A percentile compares a stretch with the other conserved stretches of the same genome.
Conservation (phyloP, 1,284 basidiomycete genomes). For the Irpex lacteus region DNA sequence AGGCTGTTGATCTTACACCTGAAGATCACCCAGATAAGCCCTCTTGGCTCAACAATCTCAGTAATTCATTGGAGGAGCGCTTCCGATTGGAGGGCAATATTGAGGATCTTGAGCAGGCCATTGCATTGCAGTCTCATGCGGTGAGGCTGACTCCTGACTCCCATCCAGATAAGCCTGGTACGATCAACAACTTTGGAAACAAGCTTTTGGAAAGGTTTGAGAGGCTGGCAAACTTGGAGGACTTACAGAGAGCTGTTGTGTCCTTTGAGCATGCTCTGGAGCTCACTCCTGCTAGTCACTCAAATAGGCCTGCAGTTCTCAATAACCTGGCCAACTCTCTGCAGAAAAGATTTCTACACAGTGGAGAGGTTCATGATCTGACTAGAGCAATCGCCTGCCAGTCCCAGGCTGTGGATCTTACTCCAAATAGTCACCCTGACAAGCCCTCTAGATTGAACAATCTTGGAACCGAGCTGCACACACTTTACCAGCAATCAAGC, state of each 20-base stretch:
- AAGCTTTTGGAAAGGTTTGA: not conserved
- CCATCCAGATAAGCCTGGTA: not conserved
- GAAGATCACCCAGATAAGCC: not conserved
- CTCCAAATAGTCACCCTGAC: not conserved
- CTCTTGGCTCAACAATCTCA: not conserved
- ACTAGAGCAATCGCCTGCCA: not conserved
- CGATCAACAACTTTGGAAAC: not conserved
- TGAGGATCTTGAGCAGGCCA: not conserved
- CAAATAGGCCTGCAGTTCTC: no score
- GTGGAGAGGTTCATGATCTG: not conserved
- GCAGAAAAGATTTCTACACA: no score
- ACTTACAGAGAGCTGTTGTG: not conserved
- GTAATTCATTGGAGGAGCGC: not conserved
- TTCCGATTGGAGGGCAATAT: not conserved
- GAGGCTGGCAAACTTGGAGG: not conserved
- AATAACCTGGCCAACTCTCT: no score
- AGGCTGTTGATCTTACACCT: not conserved
- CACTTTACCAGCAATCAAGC: not conserved
- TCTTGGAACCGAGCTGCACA: no score
- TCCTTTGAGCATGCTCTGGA: not conserved
- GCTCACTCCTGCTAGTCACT: not conserved
- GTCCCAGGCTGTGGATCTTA: not conserved
- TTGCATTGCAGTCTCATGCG: not conserved
- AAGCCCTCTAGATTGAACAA: not conserved
- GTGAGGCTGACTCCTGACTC: not conserved